Percentiles rank a stretch among this genome's conserved stretches.
Evolutionary conservation across 169 alveolate species (phyloP).

Genomic region (Cryptosporidium meleagridis): DNA sequence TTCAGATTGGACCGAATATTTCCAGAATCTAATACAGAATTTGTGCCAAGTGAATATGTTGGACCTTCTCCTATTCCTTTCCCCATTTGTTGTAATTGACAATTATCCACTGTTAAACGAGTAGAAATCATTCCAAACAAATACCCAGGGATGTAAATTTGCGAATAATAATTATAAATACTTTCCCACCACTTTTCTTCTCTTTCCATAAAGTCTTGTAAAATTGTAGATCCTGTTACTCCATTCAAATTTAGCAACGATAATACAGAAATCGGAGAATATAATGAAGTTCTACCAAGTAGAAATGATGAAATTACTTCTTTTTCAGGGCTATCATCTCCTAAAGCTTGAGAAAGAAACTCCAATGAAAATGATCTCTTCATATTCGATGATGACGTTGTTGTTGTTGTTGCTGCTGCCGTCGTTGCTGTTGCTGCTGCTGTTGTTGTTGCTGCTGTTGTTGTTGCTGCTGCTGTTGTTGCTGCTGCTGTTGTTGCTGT

Average conservation of each 20-base stretch:
- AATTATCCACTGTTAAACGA: background rate
- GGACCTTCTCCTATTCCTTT: too few relatives aligned
- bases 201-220: constrained; percentile 27
- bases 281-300: constrained; percentile 20
- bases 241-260: background rate
- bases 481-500: background rate
- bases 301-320: constrained; percentile 21
- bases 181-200: constrained; percentile 73
- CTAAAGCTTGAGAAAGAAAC: constrained; percentile 2
- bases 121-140: constrained; percentile 24
- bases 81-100: too few relatives aligned
- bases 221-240: background rate
- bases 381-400: background rate
- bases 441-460: background rate
- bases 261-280: constrained; percentile 28
- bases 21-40: background rate
- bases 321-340: constrained; percentile 30
- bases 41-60: too few relatives aligned
- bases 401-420: background rate
- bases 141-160: constrained; percentile 30
- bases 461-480: background rate
- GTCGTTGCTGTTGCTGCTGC: background rate
- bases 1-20: background rate
- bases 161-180: constrained; percentile 39
- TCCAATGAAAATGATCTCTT: constrained; percentile 71